Evolutionary conservation across 805 yeast genomes (phyloP), one percentile per base, ranked within the genome.

Genomic region (Scheffersomyces spartinae): DNA sequence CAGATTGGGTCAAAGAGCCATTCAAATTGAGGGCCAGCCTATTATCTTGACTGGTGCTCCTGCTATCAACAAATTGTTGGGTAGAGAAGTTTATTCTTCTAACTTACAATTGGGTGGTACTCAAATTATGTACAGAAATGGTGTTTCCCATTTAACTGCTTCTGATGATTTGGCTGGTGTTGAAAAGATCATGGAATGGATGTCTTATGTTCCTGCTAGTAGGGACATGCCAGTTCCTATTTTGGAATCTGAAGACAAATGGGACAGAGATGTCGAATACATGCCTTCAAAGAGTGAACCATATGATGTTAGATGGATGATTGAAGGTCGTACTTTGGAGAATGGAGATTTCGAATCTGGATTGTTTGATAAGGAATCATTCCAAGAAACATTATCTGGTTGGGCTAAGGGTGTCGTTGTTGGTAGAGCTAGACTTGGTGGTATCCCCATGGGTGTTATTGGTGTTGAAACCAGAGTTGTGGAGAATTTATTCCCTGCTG

Each of bases 321-420:
- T 91, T 51, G 81, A 68, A 36, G 98, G 99, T 55, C 74, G 75
- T 40, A 67, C 68, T 18, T 44, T 57, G n/a, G 80, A 68, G 11
- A 69, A 63, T 21, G 88, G 84, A 11, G 65, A 62, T 5, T 88
- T 74, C 46, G 93, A 82, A 55, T 46, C 64, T 33, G 99, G 99
- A 62, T 53, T 91, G 52, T 93, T 91, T 42, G 99, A 91, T 60
- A 77, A 73, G 51, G 78, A 64, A 34, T 86, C 97, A 5, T 91
- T 91, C 80, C 88, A 76, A 50, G 99, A 91, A 60, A 85, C 97
- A 7, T 68, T 91, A 31, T 75, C 88, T 16, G 99, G 98, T 16
- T 91, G 99, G 99, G 98, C 99, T 26, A 77, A 72, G 47, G 95
- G 96, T 64, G 97, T 93, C 35, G 95, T 88, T 43, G 94, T 88